These are phyloP conservation scores for Mycosphaerelloides madeirae DNA, from an alignment of 2,329 filamentous ascomycete genomes.

Conservation along the genomic window DNA sequence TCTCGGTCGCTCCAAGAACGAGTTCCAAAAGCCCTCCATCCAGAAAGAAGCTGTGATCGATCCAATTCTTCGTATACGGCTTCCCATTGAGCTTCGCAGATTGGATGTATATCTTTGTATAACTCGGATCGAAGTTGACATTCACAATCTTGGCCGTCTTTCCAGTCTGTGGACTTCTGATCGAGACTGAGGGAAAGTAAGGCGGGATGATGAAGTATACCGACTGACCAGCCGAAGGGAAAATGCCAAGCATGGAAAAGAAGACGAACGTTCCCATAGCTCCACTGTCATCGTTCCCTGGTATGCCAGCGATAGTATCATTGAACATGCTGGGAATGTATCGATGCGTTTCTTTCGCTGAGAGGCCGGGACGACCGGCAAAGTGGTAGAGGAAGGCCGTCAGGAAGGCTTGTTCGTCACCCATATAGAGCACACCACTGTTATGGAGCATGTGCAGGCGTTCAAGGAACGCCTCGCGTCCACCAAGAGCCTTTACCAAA, in stretches of 20 bases:
- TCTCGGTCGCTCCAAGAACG: conserved; percentile 50
- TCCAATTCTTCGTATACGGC: conserved; percentile 60
- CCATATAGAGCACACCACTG: conserved; percentile 39
- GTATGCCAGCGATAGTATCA: conserved; percentile 53
- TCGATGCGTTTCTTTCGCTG: conserved; percentile 54
- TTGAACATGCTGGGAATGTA: conserved; percentile 59
- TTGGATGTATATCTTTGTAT: conserved; percentile 56
- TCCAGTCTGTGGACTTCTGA: conserved; percentile 51
- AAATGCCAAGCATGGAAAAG: conserved; percentile 65
- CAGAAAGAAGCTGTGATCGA: conserved; percentile 62
- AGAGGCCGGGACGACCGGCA: conserved; percentile 57
- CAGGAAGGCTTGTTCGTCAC: conserved; percentile 29
- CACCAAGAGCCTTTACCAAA: conserved; percentile 15
- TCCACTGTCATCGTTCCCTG: conserved; percentile 67
- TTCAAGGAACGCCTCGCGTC: conserved; percentile 14
- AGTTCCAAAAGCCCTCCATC: conserved; percentile 61
- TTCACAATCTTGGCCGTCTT: conserved; percentile 48
- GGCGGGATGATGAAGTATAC: conserved; percentile 48
- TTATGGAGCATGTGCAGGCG: conserved; percentile 56
- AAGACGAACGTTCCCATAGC: conserved; percentile 68
- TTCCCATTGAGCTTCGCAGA: conserved; percentile 61
- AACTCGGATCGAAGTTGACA: conserved; percentile 41
- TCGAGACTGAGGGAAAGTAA: conserved; percentile 57
- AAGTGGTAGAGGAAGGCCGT: conserved; percentile 61
- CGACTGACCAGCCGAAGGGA: conserved; percentile 64